Evolutionary conservation across 495 filamentous ascomycete species (phyloP).

Genomic region (Annulohypoxylon nitens): DNA sequence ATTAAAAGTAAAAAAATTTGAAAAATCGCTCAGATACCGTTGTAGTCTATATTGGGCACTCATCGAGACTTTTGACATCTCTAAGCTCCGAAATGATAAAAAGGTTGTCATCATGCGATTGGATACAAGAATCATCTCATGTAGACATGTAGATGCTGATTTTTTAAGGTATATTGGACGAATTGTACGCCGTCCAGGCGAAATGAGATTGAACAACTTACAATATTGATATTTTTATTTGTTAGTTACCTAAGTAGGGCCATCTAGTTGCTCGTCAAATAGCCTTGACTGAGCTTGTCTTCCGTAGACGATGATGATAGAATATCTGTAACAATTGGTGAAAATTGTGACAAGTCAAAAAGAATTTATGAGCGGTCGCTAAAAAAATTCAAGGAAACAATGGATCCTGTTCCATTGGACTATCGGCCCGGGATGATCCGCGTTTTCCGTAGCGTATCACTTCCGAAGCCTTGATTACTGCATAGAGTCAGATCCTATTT

Average conservation of each 20-base stretch:
- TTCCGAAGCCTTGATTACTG: not conserved
- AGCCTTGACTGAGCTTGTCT: constrained; percentile 5
- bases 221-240: constrained; percentile 6
- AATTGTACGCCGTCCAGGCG: not conserved
- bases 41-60: constrained; percentile 90
- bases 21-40: constrained; percentile 93
- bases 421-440: constrained; percentile 40
- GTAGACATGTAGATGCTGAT: not conserved
- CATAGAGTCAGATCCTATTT: not conserved
- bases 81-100: constrained; percentile 64
- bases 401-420: constrained; percentile 31
- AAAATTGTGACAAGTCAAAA: constrained; percentile 22
- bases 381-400: constrained; percentile 25
- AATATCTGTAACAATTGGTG: not conserved
- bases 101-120: constrained; percentile 71
- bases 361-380: constrained; percentile 14
- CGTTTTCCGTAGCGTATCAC: not conserved
- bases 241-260: not conserved
- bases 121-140: constrained; percentile 6
- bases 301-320: constrained; percentile 14
- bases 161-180: not conserved
- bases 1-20: constrained; percentile 1
- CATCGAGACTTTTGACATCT: constrained; percentile 85
- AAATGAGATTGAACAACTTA: constrained; percentile 26
- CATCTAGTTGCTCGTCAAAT: constrained; percentile 10